phyloP scores from a whole-genome alignment of 345 rosid genomes.

The Draba incana region DNA sequence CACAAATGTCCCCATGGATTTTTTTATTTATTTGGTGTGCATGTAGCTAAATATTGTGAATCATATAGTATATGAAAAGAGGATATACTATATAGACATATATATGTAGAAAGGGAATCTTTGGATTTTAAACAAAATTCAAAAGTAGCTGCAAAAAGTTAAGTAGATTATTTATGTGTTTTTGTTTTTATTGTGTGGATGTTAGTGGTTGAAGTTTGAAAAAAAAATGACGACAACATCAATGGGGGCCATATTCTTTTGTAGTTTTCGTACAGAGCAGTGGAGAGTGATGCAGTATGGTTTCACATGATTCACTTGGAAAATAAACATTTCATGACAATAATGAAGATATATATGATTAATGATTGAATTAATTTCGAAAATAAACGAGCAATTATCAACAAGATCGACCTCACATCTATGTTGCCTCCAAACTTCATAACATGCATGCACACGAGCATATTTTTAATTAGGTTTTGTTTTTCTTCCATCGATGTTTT shows the following conservation, averaged over 20 bases:
- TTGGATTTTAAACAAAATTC: neutral
- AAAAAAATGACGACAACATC: slow-evolving; percentile 21
- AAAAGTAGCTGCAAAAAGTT: neutral
- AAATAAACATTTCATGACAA: neutral
- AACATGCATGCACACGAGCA: neutral
- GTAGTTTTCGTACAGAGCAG: slow-evolving; percentile 1
- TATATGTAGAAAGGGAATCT: neutral
- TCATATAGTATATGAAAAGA: neutral
- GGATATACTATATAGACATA: neutral
- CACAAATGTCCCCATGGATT: slow-evolving; percentile 8
- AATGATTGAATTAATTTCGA: neutral
- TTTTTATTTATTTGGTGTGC: neutral
- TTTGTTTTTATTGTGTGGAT: slow-evolving; percentile 1
- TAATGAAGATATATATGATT: slow-evolving; percentile 1
- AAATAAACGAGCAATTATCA: neutral
- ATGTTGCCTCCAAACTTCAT: neutral
- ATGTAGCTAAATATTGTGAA: neutral
- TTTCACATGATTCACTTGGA: slow-evolving; percentile 1
- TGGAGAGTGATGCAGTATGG: neutral
- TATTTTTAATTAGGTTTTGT: too few species aligned
- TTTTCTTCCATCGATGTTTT: too few species aligned
- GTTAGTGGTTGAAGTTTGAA: neutral
- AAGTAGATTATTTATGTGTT: neutral
- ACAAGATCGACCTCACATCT: neutral
- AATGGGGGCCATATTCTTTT: slow-evolving; percentile 16